Conservation (phyloP, 805 yeast species). For the Candida multigemmis region DNA sequence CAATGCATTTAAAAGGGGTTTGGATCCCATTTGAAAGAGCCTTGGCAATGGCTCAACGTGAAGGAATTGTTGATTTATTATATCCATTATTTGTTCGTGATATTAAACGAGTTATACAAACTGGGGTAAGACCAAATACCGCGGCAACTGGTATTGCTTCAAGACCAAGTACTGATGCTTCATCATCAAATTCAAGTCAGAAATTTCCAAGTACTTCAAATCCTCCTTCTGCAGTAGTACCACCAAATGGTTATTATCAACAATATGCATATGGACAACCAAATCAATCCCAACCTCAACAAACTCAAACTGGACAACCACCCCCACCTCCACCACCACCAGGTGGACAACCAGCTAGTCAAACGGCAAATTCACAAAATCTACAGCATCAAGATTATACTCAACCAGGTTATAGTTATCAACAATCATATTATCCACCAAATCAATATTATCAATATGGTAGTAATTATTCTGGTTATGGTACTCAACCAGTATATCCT, state of each 20-base stretch:
- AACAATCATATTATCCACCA: constrained; percentile 14
- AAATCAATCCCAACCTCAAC: neutral
- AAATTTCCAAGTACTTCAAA: constrained; percentile 1
- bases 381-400: constrained; percentile 4
- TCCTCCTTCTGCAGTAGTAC: no score
- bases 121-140: constrained; percentile 31
- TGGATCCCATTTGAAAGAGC: constrained; percentile 89
- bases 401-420: constrained; percentile 11
- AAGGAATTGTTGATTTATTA: constrained; percentile 58
- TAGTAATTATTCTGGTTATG: constrained; percentile 5
- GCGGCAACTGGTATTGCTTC: constrained; percentile 5
- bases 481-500: neutral
- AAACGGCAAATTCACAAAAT: constrained; percentile 5
- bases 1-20: constrained; percentile 83
- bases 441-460: constrained; percentile 13
- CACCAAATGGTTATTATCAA: constrained; percentile 1
- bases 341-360: constrained; percentile 1
- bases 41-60: constrained; percentile 70
- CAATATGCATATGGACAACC: neutral
- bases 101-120: constrained; percentile 47
- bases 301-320: neutral
- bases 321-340: constrained; percentile 1
- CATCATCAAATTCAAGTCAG: neutral
- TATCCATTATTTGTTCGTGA: constrained; percentile 69
- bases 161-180: neutral